These are phyloP conservation scores for Diaporthe destruens DNA, from an alignment of 2,329 filamentous ascomycete species.

Conservation along the genomic window DNA sequence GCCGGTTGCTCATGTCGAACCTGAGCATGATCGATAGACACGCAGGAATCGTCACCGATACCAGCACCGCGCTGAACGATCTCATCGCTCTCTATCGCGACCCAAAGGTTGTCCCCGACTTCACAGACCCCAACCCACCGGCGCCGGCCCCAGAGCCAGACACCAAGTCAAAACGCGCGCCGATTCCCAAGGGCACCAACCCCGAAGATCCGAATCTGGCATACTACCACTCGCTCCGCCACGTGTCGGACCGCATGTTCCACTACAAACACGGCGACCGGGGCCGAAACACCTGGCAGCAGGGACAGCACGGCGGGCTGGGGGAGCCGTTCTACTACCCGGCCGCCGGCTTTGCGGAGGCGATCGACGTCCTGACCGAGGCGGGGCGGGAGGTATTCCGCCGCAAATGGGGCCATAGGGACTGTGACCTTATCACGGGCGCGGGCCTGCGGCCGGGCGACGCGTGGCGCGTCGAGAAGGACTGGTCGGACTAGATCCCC, in stretches of 20 bases:
- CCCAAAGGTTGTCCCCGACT: constrained; percentile 52
- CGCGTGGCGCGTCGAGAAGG: constrained; percentile 53
- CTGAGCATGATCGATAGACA: constrained; percentile 56
- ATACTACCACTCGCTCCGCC: constrained; percentile 48
- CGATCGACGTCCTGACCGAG: constrained; percentile 60
- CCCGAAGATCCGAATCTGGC: constrained; percentile 45
- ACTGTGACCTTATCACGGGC: constrained; percentile 49
- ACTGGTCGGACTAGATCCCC: constrained; percentile 47
- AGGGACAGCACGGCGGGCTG: constrained; percentile 61
- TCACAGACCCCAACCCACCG: constrained; percentile 53
- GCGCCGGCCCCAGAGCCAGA: constrained; percentile 38
- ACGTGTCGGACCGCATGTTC: constrained; percentile 54
- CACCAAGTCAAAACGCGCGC: constrained; percentile 40
- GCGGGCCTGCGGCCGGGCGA: constrained; percentile 50
- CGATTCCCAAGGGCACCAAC: constrained; percentile 27
- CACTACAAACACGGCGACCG: constrained; percentile 57
- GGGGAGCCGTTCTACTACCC: constrained; percentile 68
- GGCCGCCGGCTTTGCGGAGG: constrained; percentile 58
- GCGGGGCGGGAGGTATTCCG: constrained; percentile 56
- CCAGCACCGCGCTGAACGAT: constrained; percentile 59
- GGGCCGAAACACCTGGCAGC: constrained; percentile 66
- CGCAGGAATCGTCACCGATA: constrained; percentile 60
- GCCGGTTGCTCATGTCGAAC: constrained; percentile 59
- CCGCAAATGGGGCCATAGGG: constrained; percentile 57
- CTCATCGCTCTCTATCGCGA: constrained; percentile 61